A percentile compares a stretch with the other conserved stretches of the same genome.
These are phyloP conservation scores for Gigaspora rosea DNA, from an alignment of 192 early-diverging fungal genomes.

Conservation along the genomic window DNA sequence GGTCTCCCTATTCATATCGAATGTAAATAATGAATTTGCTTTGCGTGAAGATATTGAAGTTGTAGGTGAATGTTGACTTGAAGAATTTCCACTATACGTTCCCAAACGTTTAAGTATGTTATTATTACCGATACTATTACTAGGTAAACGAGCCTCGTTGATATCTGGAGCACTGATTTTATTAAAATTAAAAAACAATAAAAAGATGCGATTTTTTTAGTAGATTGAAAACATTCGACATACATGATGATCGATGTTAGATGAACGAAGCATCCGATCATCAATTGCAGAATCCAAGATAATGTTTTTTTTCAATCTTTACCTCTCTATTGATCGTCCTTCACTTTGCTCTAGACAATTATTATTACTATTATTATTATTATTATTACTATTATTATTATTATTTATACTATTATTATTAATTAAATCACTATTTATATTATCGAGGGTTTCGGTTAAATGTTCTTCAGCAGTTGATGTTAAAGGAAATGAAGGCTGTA, in stretches of 20 bases:
- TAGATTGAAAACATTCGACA: too few species aligned
- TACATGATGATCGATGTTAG: too few species aligned
- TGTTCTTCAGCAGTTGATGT: slow-evolving; percentile 15
- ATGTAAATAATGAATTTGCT: slow-evolving; percentile 35
- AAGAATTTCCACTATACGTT: not conserved
- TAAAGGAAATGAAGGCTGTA: slow-evolving; percentile 1
- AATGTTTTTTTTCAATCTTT: too few species aligned
- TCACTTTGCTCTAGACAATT: too few species aligned
- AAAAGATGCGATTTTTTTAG: too few species aligned
- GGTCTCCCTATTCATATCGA: slow-evolving; percentile 33
- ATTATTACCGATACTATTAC: too few species aligned
- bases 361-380: not conserved
- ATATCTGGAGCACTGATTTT: too few species aligned
- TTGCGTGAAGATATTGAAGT: slow-evolving; percentile 38
- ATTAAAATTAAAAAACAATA: too few species aligned
- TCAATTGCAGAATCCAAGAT: too few species aligned
- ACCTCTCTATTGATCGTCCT: too few species aligned
- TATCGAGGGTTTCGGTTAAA: not conserved
- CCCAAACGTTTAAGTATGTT: not conserved
- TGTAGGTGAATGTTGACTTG: slow-evolving; percentile 7
- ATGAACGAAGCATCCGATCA: too few species aligned
- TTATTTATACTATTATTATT: not conserved
- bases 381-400: slow-evolving; percentile 2
- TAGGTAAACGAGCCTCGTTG: too few species aligned
- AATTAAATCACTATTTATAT: not conserved